A percentile compares a stretch with the other conserved stretches of the same genome.
Conservation (phyloP, 345 rosid genomes). For the Erucastrum elatum region DNA sequence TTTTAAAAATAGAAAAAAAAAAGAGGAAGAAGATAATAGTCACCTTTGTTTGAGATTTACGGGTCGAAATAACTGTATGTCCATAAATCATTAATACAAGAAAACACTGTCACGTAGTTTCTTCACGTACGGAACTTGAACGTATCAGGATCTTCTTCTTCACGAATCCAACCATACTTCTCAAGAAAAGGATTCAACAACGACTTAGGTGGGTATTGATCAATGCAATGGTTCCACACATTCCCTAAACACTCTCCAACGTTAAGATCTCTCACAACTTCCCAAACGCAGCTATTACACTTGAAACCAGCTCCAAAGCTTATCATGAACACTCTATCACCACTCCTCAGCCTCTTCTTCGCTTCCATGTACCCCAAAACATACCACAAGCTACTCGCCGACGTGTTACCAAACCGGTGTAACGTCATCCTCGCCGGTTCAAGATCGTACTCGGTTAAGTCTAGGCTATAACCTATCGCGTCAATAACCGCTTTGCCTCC, state of each 20-base stretch:
- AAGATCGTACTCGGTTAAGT: conserved; percentile 55
- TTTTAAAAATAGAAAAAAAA: neutral
- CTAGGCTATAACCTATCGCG: conserved; percentile 57
- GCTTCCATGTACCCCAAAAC: conserved; percentile 73
- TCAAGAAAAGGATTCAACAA: conserved; percentile 73
- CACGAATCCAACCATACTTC: conserved; percentile 87
- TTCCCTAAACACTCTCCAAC: conserved; percentile 40
- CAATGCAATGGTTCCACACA: conserved; percentile 72
- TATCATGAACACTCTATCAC: conserved; percentile 54
- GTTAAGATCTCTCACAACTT: conserved; percentile 47
- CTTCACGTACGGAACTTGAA: conserved; percentile 47
- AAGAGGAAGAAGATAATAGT: neutral
- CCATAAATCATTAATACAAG: neutral
- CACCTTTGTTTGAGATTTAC: conserved; percentile 27
- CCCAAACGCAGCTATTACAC: conserved; percentile 67
- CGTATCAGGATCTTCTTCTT: conserved; percentile 69
- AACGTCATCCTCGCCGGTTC: conserved; percentile 88
- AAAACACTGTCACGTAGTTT: conserved; percentile 10
- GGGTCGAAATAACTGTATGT: conserved; percentile 2
- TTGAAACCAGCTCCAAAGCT: conserved; percentile 69
- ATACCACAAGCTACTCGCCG: conserved; percentile 85
- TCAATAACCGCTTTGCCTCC: conserved; percentile 91
- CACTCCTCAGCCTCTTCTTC: conserved; percentile 53
- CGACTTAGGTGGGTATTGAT: conserved; percentile 66
- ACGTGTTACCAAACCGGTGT: conserved; percentile 84